Base-by-base conservation (phyloP, 352 stramenopile species). In the Globisporangium middletonii region DNA sequence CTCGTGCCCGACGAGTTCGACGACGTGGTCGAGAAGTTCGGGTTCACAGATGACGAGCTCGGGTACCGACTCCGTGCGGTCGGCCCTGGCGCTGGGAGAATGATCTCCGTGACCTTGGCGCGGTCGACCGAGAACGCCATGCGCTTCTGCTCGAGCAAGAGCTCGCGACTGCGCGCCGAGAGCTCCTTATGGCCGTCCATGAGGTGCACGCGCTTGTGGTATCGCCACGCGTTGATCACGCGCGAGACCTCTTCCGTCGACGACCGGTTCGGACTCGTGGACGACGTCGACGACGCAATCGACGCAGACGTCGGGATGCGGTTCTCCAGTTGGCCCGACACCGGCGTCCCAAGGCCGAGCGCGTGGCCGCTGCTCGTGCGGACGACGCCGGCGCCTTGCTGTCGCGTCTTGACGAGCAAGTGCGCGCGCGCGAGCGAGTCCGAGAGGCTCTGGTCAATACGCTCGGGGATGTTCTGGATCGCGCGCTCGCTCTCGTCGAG, bases 111-210 rank as follows among this genome's bases (percentile, higher is more conserved):
- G 13, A 94, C 81, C 52, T 89, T 86, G 1, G 86, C 86, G 7
- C 86, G 81, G 59, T 92, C 83, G 4, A 74, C 85, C 0, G 83
- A 92, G 58, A 96, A 92, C 3, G 84, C 80, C 69, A 94, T 85
- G 42, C 84, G 84, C 68, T 93, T 89, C 49, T 96, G 87, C 65
- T 96, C 87, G 11, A 96, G 75, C 49, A 96, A 50, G 26, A 94
- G 60, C 61, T 96, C 87, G 7, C 81, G 81, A 30, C 79, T 86
- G 19, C 75, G 71, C 33, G 84, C 76, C 7, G 81, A 93, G 3
- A 96, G 65, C 23, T 91, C 81, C 62, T 93, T 94, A 68, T 95
- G 87, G 16, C 87, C 85, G 27, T 88, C 78, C 84, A 96, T 93
- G 55, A 94, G 77, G 46, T 91, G 79, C 38, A 95, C 75, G 23